These are phyloP conservation scores for Stevia rebaudiana DNA, from an alignment of 140 eudicot genomes.

Conservation along the genomic window DNA sequence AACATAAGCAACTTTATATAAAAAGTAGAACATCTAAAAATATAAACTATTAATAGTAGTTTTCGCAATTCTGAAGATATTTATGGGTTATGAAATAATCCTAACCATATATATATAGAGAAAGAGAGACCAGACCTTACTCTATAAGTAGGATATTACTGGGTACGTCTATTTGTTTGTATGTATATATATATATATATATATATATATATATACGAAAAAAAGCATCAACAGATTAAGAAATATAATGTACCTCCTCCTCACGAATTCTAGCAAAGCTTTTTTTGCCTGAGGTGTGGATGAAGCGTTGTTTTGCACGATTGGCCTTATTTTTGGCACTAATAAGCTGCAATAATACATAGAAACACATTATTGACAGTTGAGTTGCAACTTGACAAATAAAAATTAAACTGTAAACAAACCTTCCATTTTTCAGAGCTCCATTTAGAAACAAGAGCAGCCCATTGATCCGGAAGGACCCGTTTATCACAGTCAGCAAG, in stretches of 20 bases:
- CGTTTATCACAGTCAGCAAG: slow-evolving; percentile 60
- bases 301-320: slow-evolving; percentile 24
- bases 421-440: slow-evolving; percentile 47
- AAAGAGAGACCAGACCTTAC: too few relatives aligned
- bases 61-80: too few relatives aligned
- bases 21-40: too few relatives aligned
- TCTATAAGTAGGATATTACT: too few relatives aligned
- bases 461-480: slow-evolving; percentile 65
- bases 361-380: neutral
- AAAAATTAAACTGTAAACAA: neutral
- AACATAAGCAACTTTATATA: too few relatives aligned
- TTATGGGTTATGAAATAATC: too few relatives aligned
- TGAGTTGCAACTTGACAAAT: slow-evolving; percentile 1
- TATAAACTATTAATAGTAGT: too few relatives aligned
- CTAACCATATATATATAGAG: too few relatives aligned
- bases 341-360: slow-evolving; percentile 24
- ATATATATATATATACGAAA: neutral
- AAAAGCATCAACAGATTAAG: neutral
- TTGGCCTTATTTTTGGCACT: slow-evolving; percentile 49
- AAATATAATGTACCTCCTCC: slow-evolving; percentile 40
- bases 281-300: slow-evolving; percentile 47
- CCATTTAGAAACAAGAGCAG: slow-evolving; percentile 45
- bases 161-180: too few relatives aligned
- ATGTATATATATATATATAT: neutral
- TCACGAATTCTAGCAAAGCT: slow-evolving; percentile 51